Evolutionary conservation across 2,329 filamentous ascomycete genomes (phyloP).

Genomic region (Corynespora cassiicola): DNA sequence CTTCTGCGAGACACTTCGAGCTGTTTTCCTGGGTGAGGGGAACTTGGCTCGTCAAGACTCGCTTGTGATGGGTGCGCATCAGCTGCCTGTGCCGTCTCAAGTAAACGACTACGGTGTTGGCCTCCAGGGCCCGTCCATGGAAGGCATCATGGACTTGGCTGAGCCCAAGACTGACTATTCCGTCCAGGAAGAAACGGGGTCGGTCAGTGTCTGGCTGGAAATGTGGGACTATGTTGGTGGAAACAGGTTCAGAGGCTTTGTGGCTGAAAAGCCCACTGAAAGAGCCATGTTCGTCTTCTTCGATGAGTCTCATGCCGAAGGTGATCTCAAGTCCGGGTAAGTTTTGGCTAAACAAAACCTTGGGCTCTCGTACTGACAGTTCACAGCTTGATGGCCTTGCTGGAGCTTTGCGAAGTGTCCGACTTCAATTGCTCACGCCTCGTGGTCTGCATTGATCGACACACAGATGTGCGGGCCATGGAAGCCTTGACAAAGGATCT

Average conservation of each 20-base stretch:
- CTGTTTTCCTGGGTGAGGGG: constrained; percentile 97
- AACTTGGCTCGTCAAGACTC: constrained; percentile 77
- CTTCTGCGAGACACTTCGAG: constrained; percentile 95
- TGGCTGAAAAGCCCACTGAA: constrained; percentile 72
- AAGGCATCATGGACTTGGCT: no score
- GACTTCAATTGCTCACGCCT: constrained; percentile 76
- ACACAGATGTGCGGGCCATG: constrained; percentile 66
- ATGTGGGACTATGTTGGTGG: constrained; percentile 87
- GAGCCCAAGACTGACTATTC: no score
- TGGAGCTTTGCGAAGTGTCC: constrained; percentile 81
- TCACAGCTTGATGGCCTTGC: constrained; percentile 74
- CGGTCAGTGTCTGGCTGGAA: constrained; percentile 72
- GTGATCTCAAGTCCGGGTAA: constrained; percentile 87
- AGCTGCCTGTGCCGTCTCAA: constrained; percentile 28
- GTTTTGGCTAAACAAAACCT: constrained; percentile 43
- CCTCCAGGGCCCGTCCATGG: constrained; percentile 41
- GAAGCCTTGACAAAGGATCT: constrained; percentile 79
- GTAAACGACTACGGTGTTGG: constrained; percentile 40
- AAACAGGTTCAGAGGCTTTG: constrained; percentile 84
- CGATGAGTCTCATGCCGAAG: constrained; percentile 72
- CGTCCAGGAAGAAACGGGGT: constrained; percentile 22
- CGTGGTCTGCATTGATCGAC: constrained; percentile 80
- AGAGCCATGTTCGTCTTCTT: constrained; percentile 90
- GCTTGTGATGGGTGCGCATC: constrained; percentile 80
- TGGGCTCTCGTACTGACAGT: constrained; percentile 18